Evolutionary conservation across 768 basidiomycete species (phyloP).

Genomic region (Mycena epipterygia): DNA sequence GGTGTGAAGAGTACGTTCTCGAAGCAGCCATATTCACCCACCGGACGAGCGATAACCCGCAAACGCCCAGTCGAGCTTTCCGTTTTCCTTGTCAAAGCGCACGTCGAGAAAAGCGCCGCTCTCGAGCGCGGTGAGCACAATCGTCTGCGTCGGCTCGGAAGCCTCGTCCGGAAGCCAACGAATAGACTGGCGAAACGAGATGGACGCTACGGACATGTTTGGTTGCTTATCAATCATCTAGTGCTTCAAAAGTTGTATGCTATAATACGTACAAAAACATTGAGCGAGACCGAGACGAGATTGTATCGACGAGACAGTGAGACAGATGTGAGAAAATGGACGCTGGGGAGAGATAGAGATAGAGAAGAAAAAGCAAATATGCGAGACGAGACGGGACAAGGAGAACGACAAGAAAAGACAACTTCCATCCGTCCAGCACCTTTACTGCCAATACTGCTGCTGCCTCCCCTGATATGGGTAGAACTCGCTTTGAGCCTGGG

Average conservation of each 20-base stretch:
- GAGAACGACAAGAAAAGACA: constrained; percentile 14
- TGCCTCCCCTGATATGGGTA: constrained; percentile 81
- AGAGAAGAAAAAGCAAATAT: constrained; percentile 27
- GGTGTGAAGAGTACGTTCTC: not conserved
- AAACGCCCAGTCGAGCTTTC: constrained; percentile 54
- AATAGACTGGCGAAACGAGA: constrained; percentile 43
- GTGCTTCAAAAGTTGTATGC: constrained; percentile 24
- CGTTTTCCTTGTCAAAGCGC: constrained; percentile 46
- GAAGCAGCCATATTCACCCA: not conserved
- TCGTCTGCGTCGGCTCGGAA: constrained; percentile 51
- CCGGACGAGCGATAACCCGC: constrained; percentile 49
- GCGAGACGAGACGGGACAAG: constrained; percentile 13
- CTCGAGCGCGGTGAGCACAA: constrained; percentile 48
- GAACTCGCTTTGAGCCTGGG: constrained; percentile 77
- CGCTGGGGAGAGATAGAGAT: not conserved
- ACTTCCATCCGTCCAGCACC: constrained; percentile 24
- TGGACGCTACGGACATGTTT: constrained; percentile 12
- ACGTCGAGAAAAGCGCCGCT: constrained; percentile 52
- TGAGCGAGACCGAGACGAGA: constrained; percentile 35
- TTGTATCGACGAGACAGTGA: constrained; percentile 38
- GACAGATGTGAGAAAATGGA: constrained; percentile 30
- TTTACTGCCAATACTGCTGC: constrained; percentile 58
- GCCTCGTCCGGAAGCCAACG: constrained; percentile 50
- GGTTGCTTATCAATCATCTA: not conserved
- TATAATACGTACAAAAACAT: constrained; percentile 39